Conservation (phyloP, 169 alveolate species). For the Plasmodium cynomolgi region DNA sequence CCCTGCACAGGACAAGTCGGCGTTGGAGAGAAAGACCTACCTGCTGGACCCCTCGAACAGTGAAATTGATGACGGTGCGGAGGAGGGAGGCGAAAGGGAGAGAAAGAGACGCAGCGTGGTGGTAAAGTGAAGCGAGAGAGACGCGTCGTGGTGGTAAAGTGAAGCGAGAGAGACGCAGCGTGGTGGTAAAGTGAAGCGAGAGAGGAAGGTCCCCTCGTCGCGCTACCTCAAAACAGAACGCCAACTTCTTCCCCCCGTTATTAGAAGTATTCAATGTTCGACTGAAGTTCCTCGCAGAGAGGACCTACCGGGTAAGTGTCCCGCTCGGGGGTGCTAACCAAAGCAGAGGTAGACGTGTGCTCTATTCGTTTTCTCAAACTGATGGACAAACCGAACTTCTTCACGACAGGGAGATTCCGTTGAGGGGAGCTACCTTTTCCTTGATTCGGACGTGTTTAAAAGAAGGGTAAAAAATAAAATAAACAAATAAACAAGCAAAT, state of each 20-base stretch:
- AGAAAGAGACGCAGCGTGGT: neutral
- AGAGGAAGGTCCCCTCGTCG: neutral
- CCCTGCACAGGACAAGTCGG: constrained; percentile 31
- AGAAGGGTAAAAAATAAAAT: constrained; percentile 7
- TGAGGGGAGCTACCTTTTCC: constrained; percentile 57
- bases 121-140: no score
- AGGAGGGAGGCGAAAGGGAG: neutral
- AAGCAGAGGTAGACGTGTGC: neutral
- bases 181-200: neutral
- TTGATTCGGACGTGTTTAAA: constrained; percentile 40
- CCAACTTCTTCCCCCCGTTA: neutral
- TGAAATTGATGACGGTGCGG: constrained; percentile 57
- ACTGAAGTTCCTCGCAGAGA: constrained; percentile 26
- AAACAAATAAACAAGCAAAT: neutral
- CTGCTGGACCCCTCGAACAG: constrained; percentile 30
- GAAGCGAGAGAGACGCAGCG: neutral
- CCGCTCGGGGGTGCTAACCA: neutral
- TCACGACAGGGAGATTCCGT: constrained; percentile 30
- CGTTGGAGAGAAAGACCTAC: constrained; percentile 46
- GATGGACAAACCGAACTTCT: neutral
- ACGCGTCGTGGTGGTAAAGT: no score
- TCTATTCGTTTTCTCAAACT: neutral
- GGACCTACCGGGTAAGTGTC: constrained; percentile 25
- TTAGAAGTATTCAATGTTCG: constrained; percentile 53
- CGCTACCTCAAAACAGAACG: neutral